Conservation (phyloP, 83 land plant species). For the Diphasiastrum complanatum region DNA sequence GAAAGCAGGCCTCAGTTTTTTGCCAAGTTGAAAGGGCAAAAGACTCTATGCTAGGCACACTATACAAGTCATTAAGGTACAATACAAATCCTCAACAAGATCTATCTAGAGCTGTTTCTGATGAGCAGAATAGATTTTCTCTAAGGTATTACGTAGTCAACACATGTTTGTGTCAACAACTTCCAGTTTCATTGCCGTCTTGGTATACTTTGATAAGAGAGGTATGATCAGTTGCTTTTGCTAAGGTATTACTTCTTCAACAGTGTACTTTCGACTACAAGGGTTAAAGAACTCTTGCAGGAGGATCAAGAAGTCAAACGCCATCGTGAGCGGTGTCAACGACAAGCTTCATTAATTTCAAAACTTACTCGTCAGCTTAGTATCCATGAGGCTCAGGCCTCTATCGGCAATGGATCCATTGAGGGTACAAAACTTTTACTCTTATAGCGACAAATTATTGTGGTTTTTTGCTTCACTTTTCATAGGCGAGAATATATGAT, state of each 20-base stretch:
- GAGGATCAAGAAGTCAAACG: constrained; percentile 85
- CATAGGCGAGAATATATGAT: background rate
- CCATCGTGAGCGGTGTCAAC: constrained; percentile 60
- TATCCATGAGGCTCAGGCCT: constrained; percentile 71
- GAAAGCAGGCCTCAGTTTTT: constrained; percentile 68
- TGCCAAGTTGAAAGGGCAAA: constrained; percentile 98
- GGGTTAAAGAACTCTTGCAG: constrained; percentile 71
- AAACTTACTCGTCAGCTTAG: constrained; percentile 83
- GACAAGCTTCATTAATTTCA: constrained; percentile 67
- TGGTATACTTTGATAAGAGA: background rate
- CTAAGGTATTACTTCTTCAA: background rate
- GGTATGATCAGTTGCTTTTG: background rate
- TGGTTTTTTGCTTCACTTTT: constrained; percentile 5
- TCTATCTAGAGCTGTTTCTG: too few species aligned
- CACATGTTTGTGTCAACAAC: background rate
- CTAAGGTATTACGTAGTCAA: too few species aligned
- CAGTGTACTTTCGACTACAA: constrained; percentile 64
- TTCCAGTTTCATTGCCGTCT: background rate
- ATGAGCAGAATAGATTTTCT: too few species aligned
- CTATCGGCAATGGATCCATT: constrained; percentile 50
- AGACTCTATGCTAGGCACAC: constrained; percentile 90
- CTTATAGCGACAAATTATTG: constrained; percentile 28
- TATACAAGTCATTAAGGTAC: constrained; percentile 74
- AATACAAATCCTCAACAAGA: too few species aligned
- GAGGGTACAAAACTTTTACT: too few species aligned